phyloP scores from a whole-genome alignment of 129 eudicot species.

The Escallonia herrerae region DNA sequence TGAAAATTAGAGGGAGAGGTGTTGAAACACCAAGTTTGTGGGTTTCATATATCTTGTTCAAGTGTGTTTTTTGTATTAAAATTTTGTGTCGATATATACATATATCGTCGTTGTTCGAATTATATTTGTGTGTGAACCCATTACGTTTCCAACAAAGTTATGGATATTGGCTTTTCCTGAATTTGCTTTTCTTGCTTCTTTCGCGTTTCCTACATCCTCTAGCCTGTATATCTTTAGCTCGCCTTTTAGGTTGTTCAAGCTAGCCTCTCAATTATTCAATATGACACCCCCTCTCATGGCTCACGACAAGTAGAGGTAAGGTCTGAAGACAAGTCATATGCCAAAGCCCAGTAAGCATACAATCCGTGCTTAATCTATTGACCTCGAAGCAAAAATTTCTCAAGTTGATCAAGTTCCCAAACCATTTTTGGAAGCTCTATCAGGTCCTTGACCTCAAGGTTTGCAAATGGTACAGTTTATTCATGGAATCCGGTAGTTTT shows the following conservation, averaged over 20 bases:
- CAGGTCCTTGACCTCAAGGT: neutral
- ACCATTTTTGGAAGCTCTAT: neutral
- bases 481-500: slow-evolving; percentile 1
- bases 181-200: slow-evolving; percentile 15
- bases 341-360: neutral
- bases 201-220: slow-evolving; percentile 10
- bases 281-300: neutral
- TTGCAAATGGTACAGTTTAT: slow-evolving; percentile 22
- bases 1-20: too few relatives aligned
- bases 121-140: too few relatives aligned
- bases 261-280: slow-evolving; percentile 13
- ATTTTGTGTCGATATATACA: too few relatives aligned
- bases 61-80: too few relatives aligned
- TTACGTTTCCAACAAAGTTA: too few relatives aligned
- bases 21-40: too few relatives aligned
- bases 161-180: slow-evolving; percentile 5
- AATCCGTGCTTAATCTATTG: neutral
- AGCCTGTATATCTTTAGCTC: slow-evolving; percentile 6
- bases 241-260: slow-evolving; percentile 13
- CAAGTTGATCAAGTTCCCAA: slow-evolving; percentile 10
- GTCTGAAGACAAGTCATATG: slow-evolving; percentile 10
- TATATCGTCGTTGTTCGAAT: too few relatives aligned
- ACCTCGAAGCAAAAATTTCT: neutral
- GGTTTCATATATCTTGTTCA: too few relatives aligned
- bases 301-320: neutral